Base-by-base conservation (phyloP, 768 basidiomycete species). In the Lactifluus volemus region DNA sequence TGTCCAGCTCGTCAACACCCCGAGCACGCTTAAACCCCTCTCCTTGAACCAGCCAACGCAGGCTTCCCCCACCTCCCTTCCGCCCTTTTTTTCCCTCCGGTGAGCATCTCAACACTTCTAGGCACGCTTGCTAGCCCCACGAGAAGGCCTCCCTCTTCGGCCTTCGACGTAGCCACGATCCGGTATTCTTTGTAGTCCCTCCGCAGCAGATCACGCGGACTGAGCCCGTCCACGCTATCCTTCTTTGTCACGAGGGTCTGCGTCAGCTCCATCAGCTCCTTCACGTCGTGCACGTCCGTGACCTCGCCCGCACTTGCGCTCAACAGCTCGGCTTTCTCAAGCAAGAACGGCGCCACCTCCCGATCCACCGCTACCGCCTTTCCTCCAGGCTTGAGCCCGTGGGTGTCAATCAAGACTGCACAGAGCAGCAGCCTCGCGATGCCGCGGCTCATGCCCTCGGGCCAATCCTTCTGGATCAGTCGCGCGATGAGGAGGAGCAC, bases 181-280 rank as follows among this genome's bases (percentile, higher is more conserved):
- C 72, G 70, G 68, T 93, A 96, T 65, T 96, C 85, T 71, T 99
- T 98, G 78, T 94, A 99, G 73, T 99, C 97, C n/a, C 97, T 77
- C 12, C 92, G 79, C 5, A 99, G 79, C 19, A 98, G 81, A 68
- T 98, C 93, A 58, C 81, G 78, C 0, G 84, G 82, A 8, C 74
- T 75, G 17, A 98, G 78, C 63, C 84, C 79, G 1, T 82, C 81
- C 9, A 98, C 76, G 60, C 86, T 81, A 4, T 67, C 67, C 70
- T 98, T 99, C 73, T 82, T 82, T 2, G 68, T 66, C 53, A 74
- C 60, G 25, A 92, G 78, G 3, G 72, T 70, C 39, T 70, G 68
- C 2, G 79, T 75, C 14, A 92, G 77, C 0, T 74, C 73, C 63
- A 77, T 77, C 51, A 90, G 73, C 4, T 74, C 75, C 41, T 74